Conservation (phyloP, 2,329 filamentous ascomycete species). For the Orbilia quercus region DNA sequence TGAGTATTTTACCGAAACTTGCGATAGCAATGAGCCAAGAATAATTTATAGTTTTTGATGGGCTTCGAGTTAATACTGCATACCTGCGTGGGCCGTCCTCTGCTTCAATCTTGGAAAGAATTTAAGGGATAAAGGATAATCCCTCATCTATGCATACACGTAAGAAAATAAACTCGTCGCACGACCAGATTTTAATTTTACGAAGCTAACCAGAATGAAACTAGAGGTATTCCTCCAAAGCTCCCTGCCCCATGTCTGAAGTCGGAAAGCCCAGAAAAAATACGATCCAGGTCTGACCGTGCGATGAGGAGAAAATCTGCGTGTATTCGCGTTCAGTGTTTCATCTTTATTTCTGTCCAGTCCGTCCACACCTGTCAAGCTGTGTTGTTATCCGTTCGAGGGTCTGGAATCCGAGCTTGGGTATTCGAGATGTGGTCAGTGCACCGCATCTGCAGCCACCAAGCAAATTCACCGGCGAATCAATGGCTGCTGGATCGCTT, state of each 20-base stretch:
- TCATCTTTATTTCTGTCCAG: neutral
- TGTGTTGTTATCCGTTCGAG: neutral
- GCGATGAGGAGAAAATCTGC: neutral
- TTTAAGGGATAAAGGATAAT: conserved; percentile 13
- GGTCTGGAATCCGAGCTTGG: neutral
- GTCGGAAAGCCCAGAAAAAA: neutral
- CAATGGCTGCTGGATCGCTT: neutral
- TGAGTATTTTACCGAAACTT: too few relatives aligned
- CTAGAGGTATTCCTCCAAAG: neutral
- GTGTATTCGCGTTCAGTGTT: neutral
- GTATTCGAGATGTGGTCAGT: neutral
- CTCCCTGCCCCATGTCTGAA: conserved; percentile 4
- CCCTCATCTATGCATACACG: conserved; percentile 18
- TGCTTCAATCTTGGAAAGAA: neutral
- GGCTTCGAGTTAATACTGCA: neutral
- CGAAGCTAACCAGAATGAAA: conserved; percentile 13
- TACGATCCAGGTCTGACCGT: conserved; percentile 5
- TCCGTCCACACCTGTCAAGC: neutral
- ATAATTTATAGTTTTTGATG: too few relatives aligned
- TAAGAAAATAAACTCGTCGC: neutral
- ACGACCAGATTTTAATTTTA: neutral
- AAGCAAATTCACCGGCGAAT: conserved; percentile 1
- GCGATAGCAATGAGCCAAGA: too few relatives aligned
- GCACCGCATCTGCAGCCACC: neutral
- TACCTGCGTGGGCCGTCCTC: neutral